Evolutionary conservation across 139 green algal genomes (phyloP).

Genomic region (Chlamydomonas sphaeroides): DNA sequence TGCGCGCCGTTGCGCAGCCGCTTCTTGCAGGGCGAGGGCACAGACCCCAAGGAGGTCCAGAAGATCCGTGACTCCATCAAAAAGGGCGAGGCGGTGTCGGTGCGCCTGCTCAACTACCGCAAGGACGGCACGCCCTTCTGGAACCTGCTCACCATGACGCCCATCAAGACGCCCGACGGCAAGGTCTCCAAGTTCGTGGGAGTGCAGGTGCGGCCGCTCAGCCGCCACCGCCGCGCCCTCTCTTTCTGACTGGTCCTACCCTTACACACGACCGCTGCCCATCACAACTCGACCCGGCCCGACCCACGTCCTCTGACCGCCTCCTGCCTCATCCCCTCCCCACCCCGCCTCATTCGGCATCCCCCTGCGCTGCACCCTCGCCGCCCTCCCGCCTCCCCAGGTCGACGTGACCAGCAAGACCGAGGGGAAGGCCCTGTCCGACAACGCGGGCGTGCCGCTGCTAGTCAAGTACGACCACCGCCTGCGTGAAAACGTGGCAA

Average conservation of each 20-base stretch:
- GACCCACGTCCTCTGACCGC: no score
- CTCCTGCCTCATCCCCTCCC: no score
- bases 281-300: no score
- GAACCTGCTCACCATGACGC: slow-evolving; percentile 97
- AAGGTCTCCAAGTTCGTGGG: slow-evolving; percentile 92
- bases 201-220: slow-evolving; percentile 65
- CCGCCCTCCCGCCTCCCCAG: slow-evolving; percentile 3
- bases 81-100: slow-evolving; percentile 67
- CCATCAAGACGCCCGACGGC: slow-evolving; percentile 88
- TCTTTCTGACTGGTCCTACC: no score
- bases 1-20: slow-evolving; percentile 67
- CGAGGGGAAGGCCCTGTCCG: slow-evolving; percentile 80
- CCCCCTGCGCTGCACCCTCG: no score
- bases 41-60: slow-evolving; percentile 87
- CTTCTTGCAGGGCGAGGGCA: slow-evolving; percentile 97
- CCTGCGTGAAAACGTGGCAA: slow-evolving; percentile 79
- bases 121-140: slow-evolving; percentile 95
- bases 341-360: no score
- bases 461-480: slow-evolving; percentile 91
- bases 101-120: slow-evolving; percentile 93
- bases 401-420: slow-evolving; percentile 97
- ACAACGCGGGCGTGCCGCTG: slow-evolving; percentile 71
- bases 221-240: no score
- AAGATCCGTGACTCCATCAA: slow-evolving; percentile 84
- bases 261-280: no score